Conservation (phyloP, 805 yeast genomes). For the Saturnispora silvae region DNA sequence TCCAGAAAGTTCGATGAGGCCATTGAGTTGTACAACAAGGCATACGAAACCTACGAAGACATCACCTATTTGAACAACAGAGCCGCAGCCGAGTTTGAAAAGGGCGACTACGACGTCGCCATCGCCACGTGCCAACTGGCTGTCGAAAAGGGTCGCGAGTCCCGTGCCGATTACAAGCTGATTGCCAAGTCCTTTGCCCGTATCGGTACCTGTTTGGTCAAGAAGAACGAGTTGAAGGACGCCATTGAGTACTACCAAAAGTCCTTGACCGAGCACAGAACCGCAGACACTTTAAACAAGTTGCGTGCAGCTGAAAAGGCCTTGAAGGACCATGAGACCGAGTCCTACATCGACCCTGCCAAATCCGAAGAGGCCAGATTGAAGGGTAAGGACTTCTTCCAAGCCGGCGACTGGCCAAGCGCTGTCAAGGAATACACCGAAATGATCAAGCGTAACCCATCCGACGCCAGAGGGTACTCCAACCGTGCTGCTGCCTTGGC, state of each 20-base stretch:
- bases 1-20: slow-evolving; percentile 87
- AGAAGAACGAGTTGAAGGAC: slow-evolving; percentile 56
- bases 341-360: slow-evolving; percentile 75
- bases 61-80: slow-evolving; percentile 91
- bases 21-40: slow-evolving; percentile 72
- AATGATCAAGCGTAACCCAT: slow-evolving; percentile 95
- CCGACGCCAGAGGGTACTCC: slow-evolving; percentile 92
- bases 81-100: slow-evolving; percentile 96
- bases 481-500: slow-evolving; percentile 97
- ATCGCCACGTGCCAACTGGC: slow-evolving; percentile 74
- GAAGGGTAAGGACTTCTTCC: slow-evolving; percentile 81
- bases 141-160: slow-evolving; percentile 79
- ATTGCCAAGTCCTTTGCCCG: slow-evolving; percentile 92
- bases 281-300: slow-evolving; percentile 84
- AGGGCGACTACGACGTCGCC: slow-evolving; percentile 82
- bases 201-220: slow-evolving; percentile 72
- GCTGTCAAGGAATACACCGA: slow-evolving; percentile 93
- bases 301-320: slow-evolving; percentile 82
- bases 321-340: slow-evolving; percentile 66
- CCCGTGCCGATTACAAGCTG: slow-evolving; percentile 83
- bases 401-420: slow-evolving; percentile 90
- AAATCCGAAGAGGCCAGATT: slow-evolving; percentile 94
- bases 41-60: slow-evolving; percentile 73
- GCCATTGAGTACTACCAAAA: slow-evolving; percentile 79
- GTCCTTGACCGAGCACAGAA: slow-evolving; percentile 93